phyloP scores from a whole-genome alignment of 805 yeast species.

The Wickerhamomyces hampshirensis region DNA sequence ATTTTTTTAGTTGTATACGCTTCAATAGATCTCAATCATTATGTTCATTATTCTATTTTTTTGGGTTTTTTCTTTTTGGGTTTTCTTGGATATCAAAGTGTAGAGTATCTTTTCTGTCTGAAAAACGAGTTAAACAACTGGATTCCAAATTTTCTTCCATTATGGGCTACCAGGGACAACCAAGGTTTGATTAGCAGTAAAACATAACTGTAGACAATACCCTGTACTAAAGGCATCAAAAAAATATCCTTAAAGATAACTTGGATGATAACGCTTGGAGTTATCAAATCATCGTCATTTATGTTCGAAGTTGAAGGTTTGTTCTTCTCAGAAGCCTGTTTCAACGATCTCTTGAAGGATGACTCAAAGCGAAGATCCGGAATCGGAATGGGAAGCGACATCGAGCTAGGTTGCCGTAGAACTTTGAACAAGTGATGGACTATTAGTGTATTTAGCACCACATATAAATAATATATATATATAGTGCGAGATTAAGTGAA shows the following conservation, averaged over 20 bases:
- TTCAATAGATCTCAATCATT: too few relatives aligned
- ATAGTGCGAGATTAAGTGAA: too few relatives aligned
- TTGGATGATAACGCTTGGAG: constrained; percentile 39
- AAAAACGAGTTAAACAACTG: constrained; percentile 8
- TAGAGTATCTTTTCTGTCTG: not conserved
- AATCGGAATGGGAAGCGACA: constrained; percentile 17
- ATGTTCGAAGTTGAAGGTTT: not conserved
- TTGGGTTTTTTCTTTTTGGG: too few relatives aligned
- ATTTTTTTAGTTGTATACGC: too few relatives aligned
- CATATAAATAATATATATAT: too few relatives aligned
- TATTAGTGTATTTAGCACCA: too few relatives aligned
- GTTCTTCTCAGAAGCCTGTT: not conserved
- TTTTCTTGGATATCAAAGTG: too few relatives aligned
- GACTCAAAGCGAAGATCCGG: constrained; percentile 71
- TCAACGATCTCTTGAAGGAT: constrained; percentile 41
- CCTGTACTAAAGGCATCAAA: constrained; percentile 50
- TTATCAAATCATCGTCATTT: constrained; percentile 19
- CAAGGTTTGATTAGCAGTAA: constrained; percentile 36
- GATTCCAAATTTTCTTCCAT: constrained; percentile 25
- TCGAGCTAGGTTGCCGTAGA: too few relatives aligned
- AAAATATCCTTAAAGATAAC: constrained; percentile 48
- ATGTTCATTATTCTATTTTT: too few relatives aligned
- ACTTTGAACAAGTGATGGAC: too few relatives aligned
- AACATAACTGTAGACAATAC: constrained; percentile 40
- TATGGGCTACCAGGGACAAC: constrained; percentile 19